Conservation (phyloP, 306 rosid genomes). For the Lagenaria siceraria region DNA sequence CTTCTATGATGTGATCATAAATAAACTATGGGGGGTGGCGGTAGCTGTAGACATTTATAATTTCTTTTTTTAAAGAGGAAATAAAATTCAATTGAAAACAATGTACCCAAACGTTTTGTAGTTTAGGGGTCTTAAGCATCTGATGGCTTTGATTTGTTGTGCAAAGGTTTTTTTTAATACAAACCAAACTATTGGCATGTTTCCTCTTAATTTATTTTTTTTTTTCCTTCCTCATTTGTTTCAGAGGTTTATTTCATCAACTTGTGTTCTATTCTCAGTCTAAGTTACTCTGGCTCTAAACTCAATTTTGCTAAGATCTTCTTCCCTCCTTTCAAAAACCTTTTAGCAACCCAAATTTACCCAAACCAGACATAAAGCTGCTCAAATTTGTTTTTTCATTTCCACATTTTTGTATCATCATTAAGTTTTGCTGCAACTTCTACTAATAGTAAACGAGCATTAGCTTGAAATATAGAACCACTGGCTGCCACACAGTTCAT, state of each 20-base stretch:
- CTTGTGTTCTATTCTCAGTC: background rate
- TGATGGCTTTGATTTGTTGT: background rate
- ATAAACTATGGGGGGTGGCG: background rate
- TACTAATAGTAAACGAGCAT: background rate
- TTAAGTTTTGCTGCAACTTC: background rate
- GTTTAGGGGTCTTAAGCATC: background rate
- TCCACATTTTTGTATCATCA: background rate
- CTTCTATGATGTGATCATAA: background rate
- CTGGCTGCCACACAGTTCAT: background rate
- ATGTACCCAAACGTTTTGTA: background rate
- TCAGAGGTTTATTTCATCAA: background rate
- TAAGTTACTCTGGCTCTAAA: background rate
- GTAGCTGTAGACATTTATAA: too few relatives aligned
- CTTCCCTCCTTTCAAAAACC: background rate
- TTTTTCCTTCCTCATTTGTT: background rate
- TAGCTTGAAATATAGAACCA: background rate
- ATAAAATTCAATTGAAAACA: too few relatives aligned
- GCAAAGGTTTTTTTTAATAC: background rate
- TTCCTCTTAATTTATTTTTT: background rate
- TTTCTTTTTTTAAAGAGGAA: too few relatives aligned
- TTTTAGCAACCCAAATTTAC: background rate
- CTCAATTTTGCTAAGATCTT: background rate
- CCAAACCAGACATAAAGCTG: background rate
- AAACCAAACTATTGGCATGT: background rate
- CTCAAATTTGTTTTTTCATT: background rate